phyloP scores from a whole-genome alignment of 495 filamentous ascomycete genomes.

The Penicillium riverlandense region DNA sequence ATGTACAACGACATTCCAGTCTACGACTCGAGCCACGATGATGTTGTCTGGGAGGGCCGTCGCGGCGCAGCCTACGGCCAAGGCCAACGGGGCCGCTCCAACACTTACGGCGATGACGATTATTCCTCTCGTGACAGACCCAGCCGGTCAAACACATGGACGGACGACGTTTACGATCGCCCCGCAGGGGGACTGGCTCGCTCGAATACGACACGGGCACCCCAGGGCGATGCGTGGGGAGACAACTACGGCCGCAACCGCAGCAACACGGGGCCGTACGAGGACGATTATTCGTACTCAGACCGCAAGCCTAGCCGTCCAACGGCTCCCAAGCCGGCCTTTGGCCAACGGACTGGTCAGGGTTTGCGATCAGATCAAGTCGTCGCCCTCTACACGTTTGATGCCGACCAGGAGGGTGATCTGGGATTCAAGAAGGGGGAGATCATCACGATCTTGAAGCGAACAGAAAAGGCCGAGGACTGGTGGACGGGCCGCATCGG shows the following conservation, averaged over 20 bases:
- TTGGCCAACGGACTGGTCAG: slow-evolving; percentile 51
- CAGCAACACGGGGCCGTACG: slow-evolving; percentile 37
- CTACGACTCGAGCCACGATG: slow-evolving; percentile 82
- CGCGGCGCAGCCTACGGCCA: slow-evolving; percentile 72
- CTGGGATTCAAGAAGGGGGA: slow-evolving; percentile 96
- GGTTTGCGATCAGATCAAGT: slow-evolving; percentile 73
- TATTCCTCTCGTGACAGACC: slow-evolving; percentile 62
- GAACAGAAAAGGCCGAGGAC: slow-evolving; percentile 89
- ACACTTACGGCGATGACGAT: slow-evolving; percentile 42
- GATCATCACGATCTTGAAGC: slow-evolving; percentile 92
- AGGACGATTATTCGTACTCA: slow-evolving; percentile 54
- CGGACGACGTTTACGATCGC: slow-evolving; percentile 81
- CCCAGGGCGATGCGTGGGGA: slow-evolving; percentile 37
- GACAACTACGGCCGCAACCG: slow-evolving; percentile 41
- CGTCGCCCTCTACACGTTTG: slow-evolving; percentile 84
- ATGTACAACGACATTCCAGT: slow-evolving; percentile 96
- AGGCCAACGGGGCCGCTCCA: slow-evolving; percentile 54
- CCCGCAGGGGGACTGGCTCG: slow-evolving; percentile 41
- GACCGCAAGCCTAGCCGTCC: slow-evolving; percentile 57
- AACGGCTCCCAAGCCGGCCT: slow-evolving; percentile 81
- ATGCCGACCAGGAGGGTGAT: slow-evolving; percentile 88
- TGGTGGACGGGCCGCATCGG: slow-evolving; percentile 72
- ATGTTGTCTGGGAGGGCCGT: slow-evolving; percentile 87
- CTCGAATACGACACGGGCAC: slow-evolving; percentile 39
- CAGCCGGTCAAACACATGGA: slow-evolving; percentile 72